A percentile compares a stretch with the other conserved stretches of the same genome.
These are phyloP conservation scores for Quercus mongolica DNA, from an alignment of 306 rosid species.

Conservation along the genomic window DNA sequence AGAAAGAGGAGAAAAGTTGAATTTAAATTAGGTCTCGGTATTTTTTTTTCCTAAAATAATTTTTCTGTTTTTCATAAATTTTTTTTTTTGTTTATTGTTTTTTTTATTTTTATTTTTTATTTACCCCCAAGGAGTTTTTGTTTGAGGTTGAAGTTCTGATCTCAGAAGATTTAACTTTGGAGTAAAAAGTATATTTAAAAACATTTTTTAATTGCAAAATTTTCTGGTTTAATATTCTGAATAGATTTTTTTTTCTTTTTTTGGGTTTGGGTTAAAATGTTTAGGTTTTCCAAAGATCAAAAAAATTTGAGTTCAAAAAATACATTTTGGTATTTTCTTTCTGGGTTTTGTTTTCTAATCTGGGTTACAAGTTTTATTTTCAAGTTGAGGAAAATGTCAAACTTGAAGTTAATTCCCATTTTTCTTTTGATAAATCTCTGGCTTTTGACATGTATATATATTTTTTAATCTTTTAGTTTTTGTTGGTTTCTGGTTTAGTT, in stretches of 20 bases:
- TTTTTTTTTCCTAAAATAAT: neutral
- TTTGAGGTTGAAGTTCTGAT: constrained; percentile 9
- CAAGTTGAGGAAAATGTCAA: constrained; percentile 21
- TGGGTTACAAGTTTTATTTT: constrained; percentile 25
- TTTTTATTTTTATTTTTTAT: neutral
- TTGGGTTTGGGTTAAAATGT: neutral
- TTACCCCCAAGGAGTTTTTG: constrained; percentile 3
- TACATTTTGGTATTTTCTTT: neutral
- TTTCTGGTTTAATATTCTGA: neutral
- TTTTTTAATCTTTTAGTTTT: neutral
- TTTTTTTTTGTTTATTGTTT: neutral
- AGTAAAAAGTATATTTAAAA: neutral
- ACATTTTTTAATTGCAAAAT: too few species aligned
- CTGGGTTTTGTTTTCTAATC: neutral
- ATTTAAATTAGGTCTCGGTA: too few species aligned
- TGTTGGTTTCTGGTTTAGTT: constrained; percentile 13
- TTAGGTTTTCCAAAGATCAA: neutral
- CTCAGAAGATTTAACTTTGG: neutral
- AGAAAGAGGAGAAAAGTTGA: too few species aligned
- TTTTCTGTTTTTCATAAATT: neutral
- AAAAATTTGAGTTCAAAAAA: neutral
- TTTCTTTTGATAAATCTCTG: constrained; percentile 16
- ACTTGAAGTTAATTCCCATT: neutral
- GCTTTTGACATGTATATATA: neutral
- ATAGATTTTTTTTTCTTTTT: neutral